phyloP scores from a whole-genome alignment of 2,329 filamentous ascomycete genomes.

The Aspergillus quadricinctus region DNA sequence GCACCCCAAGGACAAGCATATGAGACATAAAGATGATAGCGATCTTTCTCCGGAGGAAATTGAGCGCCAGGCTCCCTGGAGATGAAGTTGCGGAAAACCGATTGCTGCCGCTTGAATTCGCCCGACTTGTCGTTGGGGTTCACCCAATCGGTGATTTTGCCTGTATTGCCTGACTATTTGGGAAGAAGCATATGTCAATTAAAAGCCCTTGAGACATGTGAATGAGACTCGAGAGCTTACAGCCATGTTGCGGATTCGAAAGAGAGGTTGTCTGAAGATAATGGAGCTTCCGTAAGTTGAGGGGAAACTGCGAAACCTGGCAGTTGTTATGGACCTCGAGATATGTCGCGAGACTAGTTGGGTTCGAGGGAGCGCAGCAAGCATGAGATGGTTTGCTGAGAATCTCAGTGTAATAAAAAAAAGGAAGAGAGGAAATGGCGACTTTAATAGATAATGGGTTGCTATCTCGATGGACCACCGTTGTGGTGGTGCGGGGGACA shows the following conservation, averaged over 20 bases:
- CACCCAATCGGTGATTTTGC: conserved; percentile 79
- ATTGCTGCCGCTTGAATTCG: conserved; percentile 87
- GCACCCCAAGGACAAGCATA: conserved; percentile 87
- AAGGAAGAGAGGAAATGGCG: conserved; percentile 12
- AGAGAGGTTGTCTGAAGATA: conserved; percentile 16
- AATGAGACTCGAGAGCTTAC: conserved; percentile 18
- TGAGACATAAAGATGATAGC: conserved; percentile 93
- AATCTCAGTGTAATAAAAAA: conserved; percentile 1
- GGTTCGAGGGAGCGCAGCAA: conserved; percentile 18
- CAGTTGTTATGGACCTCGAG: conserved; percentile 10
- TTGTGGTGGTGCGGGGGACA: conserved; percentile 9
- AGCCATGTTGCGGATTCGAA: conserved; percentile 28
- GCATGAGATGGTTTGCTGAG: conserved; percentile 19
- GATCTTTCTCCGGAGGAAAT: conserved; percentile 79
- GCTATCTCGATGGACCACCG: background rate
- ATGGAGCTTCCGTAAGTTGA: conserved; percentile 13
- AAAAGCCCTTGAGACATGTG: background rate
- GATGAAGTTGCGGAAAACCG: conserved; percentile 77
- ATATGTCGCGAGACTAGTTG: conserved; percentile 19
- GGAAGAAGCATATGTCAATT: background rate
- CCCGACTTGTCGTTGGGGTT: conserved; percentile 70
- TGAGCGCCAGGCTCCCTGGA: conserved; percentile 65
- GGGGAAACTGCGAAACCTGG: conserved; percentile 6
- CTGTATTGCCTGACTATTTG: conserved; percentile 23
- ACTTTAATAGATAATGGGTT: conserved; percentile 9